Evolutionary conservation across 2,329 filamentous ascomycete species (phyloP).

Genomic region (Hyphodiscus sp.): DNA sequence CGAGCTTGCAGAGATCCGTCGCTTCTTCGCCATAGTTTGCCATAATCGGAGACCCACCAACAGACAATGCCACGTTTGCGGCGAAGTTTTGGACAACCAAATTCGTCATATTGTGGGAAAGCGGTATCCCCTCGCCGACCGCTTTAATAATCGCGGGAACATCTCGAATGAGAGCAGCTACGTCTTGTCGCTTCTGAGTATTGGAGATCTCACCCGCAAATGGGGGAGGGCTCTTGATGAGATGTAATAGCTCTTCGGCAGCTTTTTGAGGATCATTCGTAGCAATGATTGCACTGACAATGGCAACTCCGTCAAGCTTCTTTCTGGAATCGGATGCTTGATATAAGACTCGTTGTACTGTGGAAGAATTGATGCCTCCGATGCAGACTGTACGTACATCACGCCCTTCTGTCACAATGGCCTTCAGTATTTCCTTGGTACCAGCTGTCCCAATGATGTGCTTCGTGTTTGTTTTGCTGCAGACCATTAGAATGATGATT

Average conservation of each 20-base stretch:
- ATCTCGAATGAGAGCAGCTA: slow-evolving; percentile 19
- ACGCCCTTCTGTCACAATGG: slow-evolving; percentile 39
- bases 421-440: slow-evolving; percentile 57
- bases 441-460: slow-evolving; percentile 70
- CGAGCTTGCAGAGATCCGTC: slow-evolving; percentile 66
- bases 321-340: slow-evolving; percentile 54
- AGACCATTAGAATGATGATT: not conserved
- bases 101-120: slow-evolving; percentile 97
- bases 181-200: slow-evolving; percentile 15
- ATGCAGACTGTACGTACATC: slow-evolving; percentile 69
- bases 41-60: slow-evolving; percentile 93
- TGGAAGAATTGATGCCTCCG: slow-evolving; percentile 75
- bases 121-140: slow-evolving; percentile 58
- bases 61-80: slow-evolving; percentile 78
- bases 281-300: slow-evolving; percentile 84
- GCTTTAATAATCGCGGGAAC: slow-evolving; percentile 44
- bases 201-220: slow-evolving; percentile 18
- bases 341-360: slow-evolving; percentile 67
- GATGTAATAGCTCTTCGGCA: slow-evolving; percentile 49
- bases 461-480: slow-evolving; percentile 80
- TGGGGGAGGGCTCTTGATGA: slow-evolving; percentile 38
- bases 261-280: slow-evolving; percentile 60
- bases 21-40: slow-evolving; percentile 81
- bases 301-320: slow-evolving; percentile 70
- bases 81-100: slow-evolving; percentile 92